Evolutionary conservation across 225 moss, liverwort and hornwort genomes (phyloP).

Genomic region (Anthoceros angustus): DNA sequence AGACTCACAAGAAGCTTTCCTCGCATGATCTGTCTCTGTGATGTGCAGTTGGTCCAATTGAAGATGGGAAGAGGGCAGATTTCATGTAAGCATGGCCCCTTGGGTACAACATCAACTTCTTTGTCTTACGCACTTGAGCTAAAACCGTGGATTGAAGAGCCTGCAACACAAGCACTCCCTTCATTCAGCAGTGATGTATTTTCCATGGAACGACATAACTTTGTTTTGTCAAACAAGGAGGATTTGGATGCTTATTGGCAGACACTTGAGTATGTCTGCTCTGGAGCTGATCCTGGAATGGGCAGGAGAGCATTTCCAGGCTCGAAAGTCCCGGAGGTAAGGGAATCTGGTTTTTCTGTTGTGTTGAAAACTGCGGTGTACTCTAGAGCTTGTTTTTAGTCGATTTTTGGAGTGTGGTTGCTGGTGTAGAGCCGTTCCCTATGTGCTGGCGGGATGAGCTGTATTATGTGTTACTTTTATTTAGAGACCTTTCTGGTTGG

Average conservation of each 20-base stretch:
- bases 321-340: constrained; percentile 83
- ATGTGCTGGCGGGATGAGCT: no score
- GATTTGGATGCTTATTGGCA: constrained; percentile 94
- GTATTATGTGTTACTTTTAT: no score
- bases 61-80: constrained; percentile 77
- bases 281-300: constrained; percentile 62
- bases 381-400: no score
- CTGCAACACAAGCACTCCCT: constrained; percentile 78
- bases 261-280: constrained; percentile 82
- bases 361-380: no score
- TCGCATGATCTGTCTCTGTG: neutral
- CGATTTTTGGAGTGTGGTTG: no score
- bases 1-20: neutral
- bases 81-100: constrained; percentile 28
- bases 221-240: constrained; percentile 62
- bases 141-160: constrained; percentile 84
- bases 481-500: no score
- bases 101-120: constrained; percentile 46
- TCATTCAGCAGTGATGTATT: constrained; percentile 69
- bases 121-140: constrained; percentile 91
- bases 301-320: constrained; percentile 91
- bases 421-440: no score
- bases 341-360: neutral
- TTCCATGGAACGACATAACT: constrained; percentile 82
- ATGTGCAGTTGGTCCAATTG: constrained; percentile 65